Base-by-base conservation (phyloP, 2,329 filamentous ascomycete species). In the Alternaria metachromatica region DNA sequence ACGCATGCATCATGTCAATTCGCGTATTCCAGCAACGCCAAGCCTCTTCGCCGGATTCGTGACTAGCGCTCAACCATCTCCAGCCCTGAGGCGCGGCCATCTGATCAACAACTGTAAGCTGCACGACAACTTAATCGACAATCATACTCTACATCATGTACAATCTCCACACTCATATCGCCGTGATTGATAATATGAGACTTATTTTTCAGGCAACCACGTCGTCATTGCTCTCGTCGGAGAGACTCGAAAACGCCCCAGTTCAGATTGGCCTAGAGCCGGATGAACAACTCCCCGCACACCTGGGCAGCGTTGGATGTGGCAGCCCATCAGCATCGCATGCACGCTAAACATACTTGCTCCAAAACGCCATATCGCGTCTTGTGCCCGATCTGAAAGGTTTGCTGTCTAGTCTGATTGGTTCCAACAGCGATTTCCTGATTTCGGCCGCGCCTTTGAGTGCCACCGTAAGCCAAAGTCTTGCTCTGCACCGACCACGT, bases 281-380 rank as follows among this genome's bases (percentile, higher is more conserved):
- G 58, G 58, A 26, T 55, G 58, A 60, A 60, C 11, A 55, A 55
- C 58, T 37, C 49, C 41, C 49, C 58, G 58, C 26, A 21, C 58
- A n/a, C n/a, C n/a, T n/a, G n/a, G n/a, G n/a, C n/a, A 46, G 20
- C 37, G n/a, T 43, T 58, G 28, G 15, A 23, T n/a, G 41, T 46
- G 43, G 41, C 46, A 49, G 21, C 18, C 28, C 28, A 41, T 41
- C 20, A 46, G 41, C 43, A 33, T 54, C 28, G 26, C 41, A 41
- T 56, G 21, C 43, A 58, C 21, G 33, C 28, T 25, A 4, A 28
- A 23, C 25, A 12, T 10, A 8, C 28, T 26, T 33, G 46, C 46
- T 9, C 43, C 37, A 21, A 11, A 20, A 44, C 49, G 20, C 49
- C 28, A 37, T 37, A 20, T 55, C 21, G 26, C 26, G 46, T 46